Evolutionary conservation across 176 grass and related monocot species (phyloP), one percentile per base, ranked within the genome.

Genomic region (Ampelocalamus luodianensis): DNA sequence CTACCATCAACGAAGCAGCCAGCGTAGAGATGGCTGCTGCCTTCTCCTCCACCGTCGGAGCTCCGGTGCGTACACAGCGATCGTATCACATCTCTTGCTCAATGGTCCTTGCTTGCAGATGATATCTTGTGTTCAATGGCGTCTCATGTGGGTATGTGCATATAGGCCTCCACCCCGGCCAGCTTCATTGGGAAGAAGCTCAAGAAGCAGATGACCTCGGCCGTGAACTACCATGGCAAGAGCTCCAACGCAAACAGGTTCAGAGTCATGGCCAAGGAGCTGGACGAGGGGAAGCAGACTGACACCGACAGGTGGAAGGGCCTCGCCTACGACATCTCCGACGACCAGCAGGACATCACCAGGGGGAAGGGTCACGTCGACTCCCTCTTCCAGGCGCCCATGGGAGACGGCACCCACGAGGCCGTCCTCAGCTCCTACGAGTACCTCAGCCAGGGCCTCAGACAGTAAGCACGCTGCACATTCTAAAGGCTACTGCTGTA

Each of bases 341-440:
- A 98, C 50, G 96, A 98, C 89, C 96, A 98, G 82, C 93, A 98
- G 87, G 96, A 98, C 83, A 98, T 98, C 91, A 89, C 83, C 48
- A 85, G 93, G 67, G 96, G 96, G 22, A 98, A 98, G 87, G 96
- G 96, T 8, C n/a, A 87, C 43, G 89, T 79, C 1, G 93, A 95
- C 77, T 69, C 85, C 32, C 87, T 98, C 1, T 98, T 98, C 85
- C 96, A 98, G 80, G 96, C 96, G 0, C 93, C 96, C 67, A 89
- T 4, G 67, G 96, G 91, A 0, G 90, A 87, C 54, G 96, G 96
- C 67, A 98, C 96, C 65, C 96, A 98, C 91, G 80, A 90, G 71
- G 81, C 96, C 56, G 85, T 98, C n/a, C 86, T 98, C 78, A 92
- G 81, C 79, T 98, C 96, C 72, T 80, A 93, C n/a, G 93, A 98